Conservation (phyloP, 1,284 basidiomycete species). For the Pulchroboletus neoregius region DNA sequence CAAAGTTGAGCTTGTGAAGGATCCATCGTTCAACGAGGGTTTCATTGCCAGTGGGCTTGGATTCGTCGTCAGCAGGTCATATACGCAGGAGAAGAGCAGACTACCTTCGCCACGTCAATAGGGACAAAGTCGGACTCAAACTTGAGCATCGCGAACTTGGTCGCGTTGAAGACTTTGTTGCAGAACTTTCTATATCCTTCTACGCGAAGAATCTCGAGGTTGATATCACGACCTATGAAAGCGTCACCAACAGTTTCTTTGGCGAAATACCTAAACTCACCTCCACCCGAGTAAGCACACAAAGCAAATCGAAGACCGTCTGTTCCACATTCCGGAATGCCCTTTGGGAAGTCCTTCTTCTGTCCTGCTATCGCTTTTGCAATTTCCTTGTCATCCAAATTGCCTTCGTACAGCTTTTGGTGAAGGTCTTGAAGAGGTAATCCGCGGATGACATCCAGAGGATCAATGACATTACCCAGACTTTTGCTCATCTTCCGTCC, state of each 20-base stretch:
- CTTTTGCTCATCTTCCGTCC: constrained; percentile 99
- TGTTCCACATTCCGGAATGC: constrained; percentile 98
- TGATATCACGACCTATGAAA: constrained; percentile 83
- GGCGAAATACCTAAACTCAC: constrained; percentile 37
- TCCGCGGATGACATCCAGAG: constrained; percentile 93
- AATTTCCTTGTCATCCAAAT: constrained; percentile 94
- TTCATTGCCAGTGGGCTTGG: constrained; percentile 82
- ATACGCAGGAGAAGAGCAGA: too few relatives aligned
- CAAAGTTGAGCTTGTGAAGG: constrained; percentile 88
- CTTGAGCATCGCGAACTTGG: constrained; percentile 97
- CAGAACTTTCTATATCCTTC: constrained; percentile 99
- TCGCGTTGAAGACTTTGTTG: constrained; percentile 99
- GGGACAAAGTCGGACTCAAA: constrained; percentile 83
- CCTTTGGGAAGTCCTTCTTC: constrained; percentile 99
- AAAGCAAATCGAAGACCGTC: constrained; percentile 95
- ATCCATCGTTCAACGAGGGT: constrained; percentile 96
- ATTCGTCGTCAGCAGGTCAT: constrained; percentile 11
- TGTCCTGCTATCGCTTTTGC: constrained; percentile 89
- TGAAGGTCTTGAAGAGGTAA: constrained; percentile 82
- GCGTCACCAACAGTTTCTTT: background rate
- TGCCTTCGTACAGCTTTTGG: constrained; percentile 85
- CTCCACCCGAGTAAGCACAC: constrained; percentile 90
- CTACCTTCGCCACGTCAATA: constrained; percentile 62
- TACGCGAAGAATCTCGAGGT: constrained; percentile 94
- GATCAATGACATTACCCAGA: constrained; percentile 97